Evolutionary conservation across 2,329 filamentous ascomycete species (phyloP).

Genomic region (Celoporthe dispersa): DNA sequence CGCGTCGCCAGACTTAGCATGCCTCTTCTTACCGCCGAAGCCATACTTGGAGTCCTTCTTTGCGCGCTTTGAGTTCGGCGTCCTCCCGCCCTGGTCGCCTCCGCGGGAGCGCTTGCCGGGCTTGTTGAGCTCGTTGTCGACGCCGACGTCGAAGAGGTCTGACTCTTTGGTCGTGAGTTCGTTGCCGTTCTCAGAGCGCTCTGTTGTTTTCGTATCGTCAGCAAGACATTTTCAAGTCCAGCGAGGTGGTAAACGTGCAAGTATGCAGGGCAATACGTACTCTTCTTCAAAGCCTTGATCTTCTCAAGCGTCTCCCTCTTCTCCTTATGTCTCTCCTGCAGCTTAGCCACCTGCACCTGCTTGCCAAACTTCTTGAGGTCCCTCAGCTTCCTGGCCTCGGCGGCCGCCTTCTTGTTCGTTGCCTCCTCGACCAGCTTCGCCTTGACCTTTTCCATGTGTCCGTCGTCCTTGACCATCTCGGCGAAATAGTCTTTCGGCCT

Average conservation of each 20-base stretch:
- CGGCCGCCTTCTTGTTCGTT: constrained; percentile 86
- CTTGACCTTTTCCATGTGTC: constrained; percentile 97
- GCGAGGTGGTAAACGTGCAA: too few species aligned
- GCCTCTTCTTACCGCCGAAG: constrained; percentile 93
- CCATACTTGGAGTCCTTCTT: constrained; percentile 97
- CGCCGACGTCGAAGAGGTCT: constrained; percentile 88
- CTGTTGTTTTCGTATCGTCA: constrained; percentile 49
- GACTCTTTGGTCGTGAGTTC: constrained; percentile 73
- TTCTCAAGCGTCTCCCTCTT: constrained; percentile 95
- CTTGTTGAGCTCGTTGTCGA: constrained; percentile 69
- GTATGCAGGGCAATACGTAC: constrained; percentile 59
- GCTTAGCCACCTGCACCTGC: constrained; percentile 93
- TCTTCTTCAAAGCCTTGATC: constrained; percentile 93
- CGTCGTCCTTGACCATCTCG: constrained; percentile 98
- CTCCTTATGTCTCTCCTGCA: constrained; percentile 90
- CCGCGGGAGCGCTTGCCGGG: constrained; percentile 45
- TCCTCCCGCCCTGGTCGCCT: constrained; percentile 42
- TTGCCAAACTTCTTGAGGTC: constrained; percentile 99
- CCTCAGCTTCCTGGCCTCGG: constrained; percentile 87
- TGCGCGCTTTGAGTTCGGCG: constrained; percentile 72
- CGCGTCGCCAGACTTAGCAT: constrained; percentile 89
- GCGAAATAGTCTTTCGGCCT: constrained; percentile 95
- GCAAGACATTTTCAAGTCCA: background rate
- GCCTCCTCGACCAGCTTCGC: constrained; percentile 91
- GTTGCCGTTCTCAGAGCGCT: constrained; percentile 75